Percentiles rank a stretch among this genome's conserved stretches.
phyloP scores from a whole-genome alignment of 1,284 basidiomycete species.

The Chalciporus sp. region DNA sequence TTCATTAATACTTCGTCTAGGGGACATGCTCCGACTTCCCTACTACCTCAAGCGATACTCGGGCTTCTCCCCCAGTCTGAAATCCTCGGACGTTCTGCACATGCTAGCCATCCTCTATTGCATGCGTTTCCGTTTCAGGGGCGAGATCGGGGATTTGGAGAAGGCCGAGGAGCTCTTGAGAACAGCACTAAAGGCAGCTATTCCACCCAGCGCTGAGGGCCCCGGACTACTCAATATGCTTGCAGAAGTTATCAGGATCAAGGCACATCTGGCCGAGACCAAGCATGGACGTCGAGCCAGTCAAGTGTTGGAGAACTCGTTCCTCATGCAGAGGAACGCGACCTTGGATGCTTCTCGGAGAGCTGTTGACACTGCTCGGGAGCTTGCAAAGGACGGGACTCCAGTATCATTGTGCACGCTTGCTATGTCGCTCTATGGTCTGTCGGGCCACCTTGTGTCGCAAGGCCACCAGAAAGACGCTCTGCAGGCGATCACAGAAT shows the following conservation, averaged over 20 bases:
- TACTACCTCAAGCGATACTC: neutral
- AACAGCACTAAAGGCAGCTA: neutral
- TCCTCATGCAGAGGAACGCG: neutral
- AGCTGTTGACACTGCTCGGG: neutral
- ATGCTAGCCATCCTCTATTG: neutral
- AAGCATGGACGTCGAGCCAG: neutral
- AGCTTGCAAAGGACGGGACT: neutral
- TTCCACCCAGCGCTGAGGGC: too few relatives aligned
- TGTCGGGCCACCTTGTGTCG: neutral
- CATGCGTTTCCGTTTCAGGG: neutral
- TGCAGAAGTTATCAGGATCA: neutral
- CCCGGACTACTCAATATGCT: neutral
- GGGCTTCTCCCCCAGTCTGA: neutral
- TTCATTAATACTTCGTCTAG: too few relatives aligned
- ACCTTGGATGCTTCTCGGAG: neutral
- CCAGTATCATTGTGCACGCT: neutral
- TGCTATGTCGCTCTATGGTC: neutral
- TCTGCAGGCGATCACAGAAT: neutral
- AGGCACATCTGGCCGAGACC: neutral
- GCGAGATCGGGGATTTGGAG: neutral
- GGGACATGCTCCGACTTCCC: neutral
- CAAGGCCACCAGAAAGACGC: neutral
- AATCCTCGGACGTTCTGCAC: neutral
- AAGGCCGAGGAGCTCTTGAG: neutral
- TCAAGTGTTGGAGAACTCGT: neutral